Conservation (phyloP, 192 early-diverging fungal species). For the Entomortierella chlamydospora region DNA sequence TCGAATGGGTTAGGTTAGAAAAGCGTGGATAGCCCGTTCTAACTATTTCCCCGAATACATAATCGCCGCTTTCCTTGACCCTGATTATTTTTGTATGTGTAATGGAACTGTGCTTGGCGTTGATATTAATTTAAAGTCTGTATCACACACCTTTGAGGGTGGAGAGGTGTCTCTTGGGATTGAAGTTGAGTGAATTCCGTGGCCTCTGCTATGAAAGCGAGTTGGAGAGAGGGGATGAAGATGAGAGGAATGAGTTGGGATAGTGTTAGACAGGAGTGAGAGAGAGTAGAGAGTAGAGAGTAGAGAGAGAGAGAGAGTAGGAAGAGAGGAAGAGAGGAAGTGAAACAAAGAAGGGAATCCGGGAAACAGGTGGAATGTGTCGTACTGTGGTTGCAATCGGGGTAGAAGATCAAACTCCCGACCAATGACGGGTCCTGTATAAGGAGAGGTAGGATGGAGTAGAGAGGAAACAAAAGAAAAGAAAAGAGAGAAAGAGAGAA, state of each 20-base stretch:
- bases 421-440: background rate
- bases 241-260: background rate
- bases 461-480: constrained; percentile 6
- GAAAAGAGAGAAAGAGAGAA: constrained; percentile 5
- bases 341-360: background rate
- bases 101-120: too few species aligned
- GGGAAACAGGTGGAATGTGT: background rate
- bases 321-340: background rate
- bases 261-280: background rate
- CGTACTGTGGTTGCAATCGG: background rate
- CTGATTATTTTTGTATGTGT: too few species aligned
- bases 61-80: background rate
- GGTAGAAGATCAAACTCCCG: constrained; percentile 3
- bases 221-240: background rate
- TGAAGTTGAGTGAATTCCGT: too few species aligned
- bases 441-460: background rate
- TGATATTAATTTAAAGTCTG: background rate
- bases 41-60: background rate
- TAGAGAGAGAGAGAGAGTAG: background rate
- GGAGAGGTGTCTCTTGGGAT: too few species aligned
- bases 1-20: background rate
- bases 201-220: too few species aligned
- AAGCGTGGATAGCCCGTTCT: background rate
- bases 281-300: background rate
- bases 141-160: too few species aligned